Percentiles rank a stretch among this genome's conserved stretches.
Conservation (phyloP, 2,329 filamentous ascomycete species). For the Claviceps pazoutovae region DNA sequence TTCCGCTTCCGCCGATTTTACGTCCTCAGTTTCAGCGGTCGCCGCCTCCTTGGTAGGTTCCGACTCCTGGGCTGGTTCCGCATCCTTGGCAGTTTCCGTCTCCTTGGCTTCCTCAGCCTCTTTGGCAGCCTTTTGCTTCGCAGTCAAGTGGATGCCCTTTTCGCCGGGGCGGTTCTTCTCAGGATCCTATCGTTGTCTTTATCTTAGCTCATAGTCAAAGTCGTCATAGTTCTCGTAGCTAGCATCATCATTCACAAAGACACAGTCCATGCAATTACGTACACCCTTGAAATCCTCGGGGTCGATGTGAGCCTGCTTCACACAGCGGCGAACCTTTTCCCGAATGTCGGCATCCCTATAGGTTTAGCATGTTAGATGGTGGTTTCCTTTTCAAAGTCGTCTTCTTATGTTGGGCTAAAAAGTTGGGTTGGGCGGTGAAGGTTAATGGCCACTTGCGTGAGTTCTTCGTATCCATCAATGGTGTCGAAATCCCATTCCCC, state of each 20-base stretch:
- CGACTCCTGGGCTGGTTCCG: too few species aligned
- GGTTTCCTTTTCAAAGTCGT: too few species aligned
- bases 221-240: not conserved
- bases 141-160: conserved; percentile 43
- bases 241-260: not conserved
- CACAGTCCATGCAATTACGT: conserved; percentile 23
- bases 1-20: conserved; percentile 7
- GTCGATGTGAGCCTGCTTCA: conserved; percentile 68
- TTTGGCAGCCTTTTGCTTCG: conserved; percentile 22
- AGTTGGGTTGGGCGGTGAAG: not conserved
- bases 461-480: conserved; percentile 71
- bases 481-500: conserved; percentile 44
- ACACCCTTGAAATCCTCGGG: conserved; percentile 83
- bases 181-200: conserved; percentile 42
- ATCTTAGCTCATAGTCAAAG: too few species aligned
- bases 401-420: not conserved
- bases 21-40: conserved; percentile 10
- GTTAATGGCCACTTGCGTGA: conserved; percentile 29
- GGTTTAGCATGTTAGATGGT: not conserved
- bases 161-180: conserved; percentile 58
- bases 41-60: conserved; percentile 7
- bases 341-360: conserved; percentile 45
- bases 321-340: conserved; percentile 57
- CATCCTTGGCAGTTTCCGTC: too few species aligned
- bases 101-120: not conserved